phyloP scores from a whole-genome alignment of 495 filamentous ascomycete species.

The Podospora didyma region DNA sequence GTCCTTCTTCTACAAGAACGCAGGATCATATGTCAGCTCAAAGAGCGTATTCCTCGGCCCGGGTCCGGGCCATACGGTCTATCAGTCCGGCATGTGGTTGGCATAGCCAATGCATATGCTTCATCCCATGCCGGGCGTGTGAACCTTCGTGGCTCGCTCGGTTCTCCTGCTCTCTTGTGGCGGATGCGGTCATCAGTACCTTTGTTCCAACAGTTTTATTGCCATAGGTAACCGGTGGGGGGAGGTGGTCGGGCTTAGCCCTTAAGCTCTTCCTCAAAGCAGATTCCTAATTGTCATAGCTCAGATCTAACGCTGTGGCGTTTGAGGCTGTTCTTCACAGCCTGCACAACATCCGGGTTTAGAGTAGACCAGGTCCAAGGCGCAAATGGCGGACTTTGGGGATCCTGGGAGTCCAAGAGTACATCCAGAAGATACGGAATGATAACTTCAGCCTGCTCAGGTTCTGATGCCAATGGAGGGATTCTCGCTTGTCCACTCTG shows the following conservation, averaged over 20 bases:
- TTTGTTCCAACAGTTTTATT: too few species aligned
- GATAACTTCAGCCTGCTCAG: slow-evolving; percentile 1
- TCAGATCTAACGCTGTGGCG: slow-evolving; percentile 1
- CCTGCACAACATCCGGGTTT: slow-evolving; percentile 2
- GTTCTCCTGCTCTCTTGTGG: too few species aligned
- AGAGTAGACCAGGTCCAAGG: slow-evolving; percentile 9
- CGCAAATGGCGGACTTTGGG: background rate
- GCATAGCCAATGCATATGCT: too few species aligned
- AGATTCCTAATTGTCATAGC: slow-evolving; percentile 9
- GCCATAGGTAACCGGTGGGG: too few species aligned
- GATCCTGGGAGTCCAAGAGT: background rate
- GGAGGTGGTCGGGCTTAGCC: too few species aligned
- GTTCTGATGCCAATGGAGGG: background rate
- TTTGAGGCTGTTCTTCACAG: background rate
- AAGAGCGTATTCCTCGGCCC: too few species aligned
- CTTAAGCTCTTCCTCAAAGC: background rate
- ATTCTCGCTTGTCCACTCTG: background rate
- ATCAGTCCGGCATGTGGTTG: too few species aligned
- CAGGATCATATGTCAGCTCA: background rate
- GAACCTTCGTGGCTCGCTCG: too few species aligned
- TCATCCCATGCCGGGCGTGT: too few species aligned
- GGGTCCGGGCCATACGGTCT: too few species aligned
- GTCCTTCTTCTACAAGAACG: background rate
- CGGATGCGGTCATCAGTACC: too few species aligned
- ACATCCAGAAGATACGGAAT: background rate